Conservation (phyloP, 768 basidiomycete species). For the Trametes cinnabarina region DNA sequence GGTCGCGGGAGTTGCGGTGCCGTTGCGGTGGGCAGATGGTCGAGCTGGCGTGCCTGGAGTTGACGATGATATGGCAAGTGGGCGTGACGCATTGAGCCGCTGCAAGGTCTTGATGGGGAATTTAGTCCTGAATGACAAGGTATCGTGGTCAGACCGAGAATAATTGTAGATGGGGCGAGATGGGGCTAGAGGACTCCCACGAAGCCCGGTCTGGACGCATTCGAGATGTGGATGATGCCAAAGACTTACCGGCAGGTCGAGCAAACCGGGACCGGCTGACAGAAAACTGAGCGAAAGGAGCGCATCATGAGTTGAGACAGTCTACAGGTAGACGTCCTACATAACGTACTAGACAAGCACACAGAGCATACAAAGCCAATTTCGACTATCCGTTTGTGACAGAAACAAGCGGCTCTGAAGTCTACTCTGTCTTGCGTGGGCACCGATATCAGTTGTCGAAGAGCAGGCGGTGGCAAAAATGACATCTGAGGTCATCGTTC, state of each 20-base stretch:
- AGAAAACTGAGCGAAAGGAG: conserved; percentile 65
- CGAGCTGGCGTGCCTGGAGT: conserved; percentile 6
- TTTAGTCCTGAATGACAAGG: conserved; percentile 65
- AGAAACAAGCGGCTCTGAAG: conserved; percentile 97
- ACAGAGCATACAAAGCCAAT: conserved; percentile 99
- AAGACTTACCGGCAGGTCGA: conserved; percentile 83
- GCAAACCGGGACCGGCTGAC: conserved; percentile 89
- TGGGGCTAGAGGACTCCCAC: neutral
- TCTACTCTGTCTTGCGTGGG: conserved; percentile 96
- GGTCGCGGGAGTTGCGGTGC: conserved; percentile 10
- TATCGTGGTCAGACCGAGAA: neutral
- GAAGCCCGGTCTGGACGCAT: neutral
- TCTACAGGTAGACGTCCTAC: neutral
- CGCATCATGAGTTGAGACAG: neutral
- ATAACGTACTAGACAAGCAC: conserved; percentile 84
- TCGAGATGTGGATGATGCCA: neutral
- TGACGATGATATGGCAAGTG: conserved; percentile 17
- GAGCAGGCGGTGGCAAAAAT: conserved; percentile 66
- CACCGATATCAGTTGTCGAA: conserved; percentile 74
- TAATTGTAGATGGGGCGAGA: conserved; percentile 1
- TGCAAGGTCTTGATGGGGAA: conserved; percentile 93
- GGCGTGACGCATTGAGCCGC: conserved; percentile 62
- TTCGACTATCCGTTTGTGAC: conserved; percentile 95
- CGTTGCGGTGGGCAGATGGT: conserved; percentile 9
- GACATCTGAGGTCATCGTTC: conserved; percentile 67